Conservation (phyloP, 192 early-diverging fungal species). For the Coemansia asiatica region DNA sequence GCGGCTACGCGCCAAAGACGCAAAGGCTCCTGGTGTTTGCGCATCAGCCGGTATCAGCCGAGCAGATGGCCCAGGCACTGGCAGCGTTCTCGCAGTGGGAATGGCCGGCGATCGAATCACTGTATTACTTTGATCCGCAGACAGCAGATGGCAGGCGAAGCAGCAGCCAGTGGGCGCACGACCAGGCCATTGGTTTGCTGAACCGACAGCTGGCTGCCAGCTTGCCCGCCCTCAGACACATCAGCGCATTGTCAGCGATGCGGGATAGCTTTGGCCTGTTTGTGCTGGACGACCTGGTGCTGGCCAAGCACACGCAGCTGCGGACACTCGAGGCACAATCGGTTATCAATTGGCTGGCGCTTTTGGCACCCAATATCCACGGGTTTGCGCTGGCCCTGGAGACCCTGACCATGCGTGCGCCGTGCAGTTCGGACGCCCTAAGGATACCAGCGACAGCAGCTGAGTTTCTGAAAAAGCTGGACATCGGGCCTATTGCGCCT, state of each 20-base stretch:
- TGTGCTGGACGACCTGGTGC: constrained; percentile 38
- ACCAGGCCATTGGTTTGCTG: constrained; percentile 20
- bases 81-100: constrained; percentile 23
- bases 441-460: constrained; percentile 19
- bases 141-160: too few species aligned
- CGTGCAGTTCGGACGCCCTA: background rate
- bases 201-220: constrained; percentile 20
- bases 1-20: constrained; percentile 48
- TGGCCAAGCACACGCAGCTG: constrained; percentile 14
- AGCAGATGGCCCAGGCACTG: constrained; percentile 4
- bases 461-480: constrained; percentile 21
- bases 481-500: constrained; percentile 34
- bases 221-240: constrained; percentile 16
- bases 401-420: constrained; percentile 11
- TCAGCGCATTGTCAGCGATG: constrained; percentile 30
- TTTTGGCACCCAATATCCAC: constrained; percentile 11
- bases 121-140: constrained; percentile 36
- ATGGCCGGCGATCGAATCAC: constrained; percentile 30
- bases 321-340: constrained; percentile 11
- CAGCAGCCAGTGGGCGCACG: constrained; percentile 9
- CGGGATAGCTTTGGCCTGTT: constrained; percentile 47
- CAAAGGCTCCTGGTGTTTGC: constrained; percentile 12
- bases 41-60: background rate
- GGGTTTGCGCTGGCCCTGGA: constrained; percentile 12
- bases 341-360: background rate